Base-by-base conservation (phyloP, 768 basidiomycete species). In the Cyathus striatus region DNA sequence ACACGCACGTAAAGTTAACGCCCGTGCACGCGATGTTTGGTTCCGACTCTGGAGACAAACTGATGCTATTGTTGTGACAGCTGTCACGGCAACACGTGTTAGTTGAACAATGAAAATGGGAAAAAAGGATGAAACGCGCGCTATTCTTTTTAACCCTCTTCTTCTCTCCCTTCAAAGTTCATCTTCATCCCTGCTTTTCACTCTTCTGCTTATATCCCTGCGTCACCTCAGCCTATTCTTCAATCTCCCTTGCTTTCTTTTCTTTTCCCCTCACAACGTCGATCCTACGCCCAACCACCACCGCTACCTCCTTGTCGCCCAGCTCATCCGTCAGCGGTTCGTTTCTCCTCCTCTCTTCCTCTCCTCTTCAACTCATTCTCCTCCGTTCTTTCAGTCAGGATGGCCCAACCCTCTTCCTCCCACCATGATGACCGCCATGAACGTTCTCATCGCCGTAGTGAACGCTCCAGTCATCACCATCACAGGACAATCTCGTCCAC, bases 401-500 rank as follows among this genome's bases (percentile, higher is more conserved):
- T 91, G 88, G 88, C 88, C 48, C 80, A 87, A 65, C 87, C 87
- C 41, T 88, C 86, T 23, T 88, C 88, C 20, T 90, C 88, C 23
- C 87, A 87, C 52, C 81, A 82, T 58, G 82, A 72, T 45, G 80
- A 82, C 49, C 79, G 77, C 44, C 69, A 66, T 48, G 72, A 70
- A 50, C 79, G 77, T 45, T 68, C 65, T 48, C 73, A 70, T 46
- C 64, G 70, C 57, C 75, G 65, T 58, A 75, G 63, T 49, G 72
- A 80, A 53, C 76, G 78, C 43, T 72, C 76, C 32, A 78, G 79
- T 38, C 81, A 83, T 55, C 87, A 84, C 57, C 86, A 89, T 45
- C 81, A 86, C 54, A 75, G 90, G 45, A 90, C 90, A 42, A 90
- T 92, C 48, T 91, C 90, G 6, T 91, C 90, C 12, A 92, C 90